phyloP scores from a whole-genome alignment of 768 basidiomycete species.

The Cystofilobasidium ferigula region DNA sequence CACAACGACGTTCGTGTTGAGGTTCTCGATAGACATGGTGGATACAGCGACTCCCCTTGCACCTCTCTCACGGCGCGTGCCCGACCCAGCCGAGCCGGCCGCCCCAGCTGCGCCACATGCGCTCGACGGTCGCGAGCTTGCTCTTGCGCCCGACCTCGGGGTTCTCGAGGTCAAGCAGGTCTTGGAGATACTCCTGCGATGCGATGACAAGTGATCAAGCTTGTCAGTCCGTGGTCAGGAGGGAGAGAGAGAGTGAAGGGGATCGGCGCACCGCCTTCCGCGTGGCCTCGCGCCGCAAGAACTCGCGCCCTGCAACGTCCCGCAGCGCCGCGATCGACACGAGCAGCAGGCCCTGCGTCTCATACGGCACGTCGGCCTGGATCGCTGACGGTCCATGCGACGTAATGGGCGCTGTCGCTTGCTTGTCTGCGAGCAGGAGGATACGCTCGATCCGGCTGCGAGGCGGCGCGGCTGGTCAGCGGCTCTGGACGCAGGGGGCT shows the following conservation, averaged over 20 bases:
- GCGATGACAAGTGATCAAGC: neutral
- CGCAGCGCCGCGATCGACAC: constrained; percentile 41
- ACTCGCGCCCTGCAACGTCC: constrained; percentile 43
- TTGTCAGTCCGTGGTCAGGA: neutral
- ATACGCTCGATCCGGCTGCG: constrained; percentile 23
- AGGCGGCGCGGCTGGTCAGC: neutral
- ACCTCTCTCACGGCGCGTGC: too few relatives aligned
- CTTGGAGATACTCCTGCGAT: constrained; percentile 64
- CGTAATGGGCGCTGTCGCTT: neutral
- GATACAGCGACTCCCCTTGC: too few relatives aligned
- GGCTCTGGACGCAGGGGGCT: neutral
- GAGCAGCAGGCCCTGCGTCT: constrained; percentile 50
- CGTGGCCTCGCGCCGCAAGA: constrained; percentile 7
- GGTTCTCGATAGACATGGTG: too few relatives aligned
- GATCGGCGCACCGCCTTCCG: constrained; percentile 10
- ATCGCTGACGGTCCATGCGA: neutral
- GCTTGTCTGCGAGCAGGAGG: constrained; percentile 11
- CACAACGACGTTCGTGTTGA: too few relatives aligned
- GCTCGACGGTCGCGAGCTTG: constrained; percentile 63
- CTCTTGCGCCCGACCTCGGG: constrained; percentile 55
- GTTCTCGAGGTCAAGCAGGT: constrained; percentile 71
- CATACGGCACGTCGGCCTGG: constrained; percentile 16
- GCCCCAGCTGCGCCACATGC: constrained; percentile 87
- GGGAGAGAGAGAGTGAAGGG: neutral
- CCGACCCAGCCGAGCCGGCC: constrained; percentile 57